Conservation (phyloP, 805 yeast genomes). For the Wickerhamiella siamensis region DNA sequence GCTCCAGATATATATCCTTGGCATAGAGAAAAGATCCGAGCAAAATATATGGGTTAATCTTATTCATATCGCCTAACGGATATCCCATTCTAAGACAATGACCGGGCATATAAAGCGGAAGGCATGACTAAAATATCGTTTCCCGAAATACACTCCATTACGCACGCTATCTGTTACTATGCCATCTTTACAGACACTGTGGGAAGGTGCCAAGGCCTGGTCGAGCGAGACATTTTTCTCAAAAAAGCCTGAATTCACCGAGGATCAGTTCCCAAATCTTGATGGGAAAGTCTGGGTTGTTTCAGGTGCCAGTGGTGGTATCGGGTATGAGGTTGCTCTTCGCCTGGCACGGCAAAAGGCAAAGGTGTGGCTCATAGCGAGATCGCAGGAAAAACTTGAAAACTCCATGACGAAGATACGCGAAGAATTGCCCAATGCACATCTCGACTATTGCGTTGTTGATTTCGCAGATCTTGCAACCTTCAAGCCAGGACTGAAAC, state of each 20-base stretch:
- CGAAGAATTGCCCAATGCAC: slow-evolving; percentile 16
- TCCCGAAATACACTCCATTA: too few species aligned
- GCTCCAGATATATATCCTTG: too few species aligned
- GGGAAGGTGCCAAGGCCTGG: neutral
- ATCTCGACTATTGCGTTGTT: slow-evolving; percentile 12
- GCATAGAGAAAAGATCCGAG: too few species aligned
- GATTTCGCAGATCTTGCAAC: slow-evolving; percentile 19
- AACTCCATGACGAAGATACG: slow-evolving; percentile 21
- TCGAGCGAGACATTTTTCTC: neutral
- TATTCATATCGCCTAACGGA: too few species aligned
- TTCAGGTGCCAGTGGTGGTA: slow-evolving; percentile 11
- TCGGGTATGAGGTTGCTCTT: slow-evolving; percentile 8
- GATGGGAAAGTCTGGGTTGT: slow-evolving; percentile 19
- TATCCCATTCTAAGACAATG: too few species aligned
- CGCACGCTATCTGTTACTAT: too few species aligned
- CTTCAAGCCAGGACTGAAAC: slow-evolving; percentile 14
- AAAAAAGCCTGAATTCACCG: neutral
- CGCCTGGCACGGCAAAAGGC: slow-evolving; percentile 17
- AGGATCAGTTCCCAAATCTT: slow-evolving; percentile 22
- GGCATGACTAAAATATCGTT: too few species aligned
- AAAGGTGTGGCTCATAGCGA: slow-evolving; percentile 27
- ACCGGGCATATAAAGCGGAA: too few species aligned
- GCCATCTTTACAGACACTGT: too few species aligned
- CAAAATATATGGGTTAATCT: too few species aligned
- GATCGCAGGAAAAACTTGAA: slow-evolving; percentile 25